phyloP scores from a whole-genome alignment of 306 rosid species.

The Castanea mollissima region DNA sequence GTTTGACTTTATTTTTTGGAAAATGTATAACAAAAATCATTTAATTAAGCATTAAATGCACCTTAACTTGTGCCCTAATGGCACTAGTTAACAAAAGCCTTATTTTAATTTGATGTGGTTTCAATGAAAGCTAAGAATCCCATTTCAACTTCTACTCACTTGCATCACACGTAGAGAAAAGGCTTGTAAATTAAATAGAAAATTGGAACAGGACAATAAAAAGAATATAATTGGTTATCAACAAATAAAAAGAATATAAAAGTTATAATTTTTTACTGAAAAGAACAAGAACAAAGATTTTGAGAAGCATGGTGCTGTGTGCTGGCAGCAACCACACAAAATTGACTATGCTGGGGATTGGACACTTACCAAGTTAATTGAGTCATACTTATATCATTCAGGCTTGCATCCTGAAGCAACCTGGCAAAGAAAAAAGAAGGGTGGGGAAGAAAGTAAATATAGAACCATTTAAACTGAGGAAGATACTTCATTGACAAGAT shows the following conservation, averaged over 20 bases:
- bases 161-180: background rate
- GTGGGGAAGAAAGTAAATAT: background rate
- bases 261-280: background rate
- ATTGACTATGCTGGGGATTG: background rate
- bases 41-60: too few species aligned
- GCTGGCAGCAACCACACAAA: background rate
- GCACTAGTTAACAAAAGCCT: background rate
- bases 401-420: conserved; percentile 83
- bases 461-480: background rate
- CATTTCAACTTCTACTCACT: background rate
- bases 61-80: too few species aligned
- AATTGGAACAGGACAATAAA: background rate
- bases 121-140: background rate
- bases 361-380: conserved; percentile 74
- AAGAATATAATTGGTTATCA: background rate
- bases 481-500: background rate
- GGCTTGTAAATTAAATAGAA: background rate
- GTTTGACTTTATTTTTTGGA: too few species aligned
- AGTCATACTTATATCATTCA: conserved; percentile 74
- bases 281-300: background rate
- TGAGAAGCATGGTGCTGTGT: conserved; percentile 1
- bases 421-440: conserved; percentile 37
- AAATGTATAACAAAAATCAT: too few species aligned
- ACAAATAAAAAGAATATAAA: background rate
- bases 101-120: background rate